A percentile compares a stretch with the other conserved stretches of the same genome.
Evolutionary conservation across 768 basidiomycete genomes (phyloP).

Genomic region (Mycena vitilis): DNA sequence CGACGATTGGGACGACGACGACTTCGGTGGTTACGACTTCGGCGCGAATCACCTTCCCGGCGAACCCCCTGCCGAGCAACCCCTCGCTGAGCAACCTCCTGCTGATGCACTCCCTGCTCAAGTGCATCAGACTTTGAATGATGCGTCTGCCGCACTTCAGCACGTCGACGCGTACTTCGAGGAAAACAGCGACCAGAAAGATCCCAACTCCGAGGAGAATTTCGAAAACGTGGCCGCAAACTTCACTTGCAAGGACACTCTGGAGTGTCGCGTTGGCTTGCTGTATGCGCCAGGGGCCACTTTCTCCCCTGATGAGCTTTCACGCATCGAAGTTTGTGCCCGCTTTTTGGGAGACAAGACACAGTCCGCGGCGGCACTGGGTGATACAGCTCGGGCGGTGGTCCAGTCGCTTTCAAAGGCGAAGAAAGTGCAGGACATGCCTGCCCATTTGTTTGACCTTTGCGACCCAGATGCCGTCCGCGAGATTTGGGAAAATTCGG

Average conservation of each 20-base stretch:
- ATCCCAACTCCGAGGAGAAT: neutral
- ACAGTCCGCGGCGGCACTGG: neutral
- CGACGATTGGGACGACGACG: neutral
- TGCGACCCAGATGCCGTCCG: neutral
- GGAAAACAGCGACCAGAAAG: constrained; percentile 4
- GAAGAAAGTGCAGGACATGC: constrained; percentile 6
- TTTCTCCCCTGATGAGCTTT: constrained; percentile 1
- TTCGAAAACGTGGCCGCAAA: neutral
- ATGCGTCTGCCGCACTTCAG: neutral
- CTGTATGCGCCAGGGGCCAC: neutral
- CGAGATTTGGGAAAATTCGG: neutral
- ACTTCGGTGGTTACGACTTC: neutral
- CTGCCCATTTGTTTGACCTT: constrained; percentile 4
- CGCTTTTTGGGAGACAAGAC: constrained; percentile 9
- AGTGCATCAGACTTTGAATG: constrained; percentile 1
- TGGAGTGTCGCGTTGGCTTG: constrained; percentile 7
- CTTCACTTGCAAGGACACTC: constrained; percentile 7
- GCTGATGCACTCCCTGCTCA: constrained; percentile 9
- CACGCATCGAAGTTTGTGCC: neutral
- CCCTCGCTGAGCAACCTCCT: neutral
- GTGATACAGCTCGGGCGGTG: constrained; percentile 6
- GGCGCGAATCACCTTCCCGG: neutral
- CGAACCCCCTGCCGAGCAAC: constrained; percentile 6
- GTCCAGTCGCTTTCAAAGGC: neutral
- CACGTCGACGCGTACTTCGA: constrained; percentile 15